Evolutionary conservation across 129 eudicot species (phyloP), one percentile per base, ranked within the genome.

Genomic region (Mikania micrantha): DNA sequence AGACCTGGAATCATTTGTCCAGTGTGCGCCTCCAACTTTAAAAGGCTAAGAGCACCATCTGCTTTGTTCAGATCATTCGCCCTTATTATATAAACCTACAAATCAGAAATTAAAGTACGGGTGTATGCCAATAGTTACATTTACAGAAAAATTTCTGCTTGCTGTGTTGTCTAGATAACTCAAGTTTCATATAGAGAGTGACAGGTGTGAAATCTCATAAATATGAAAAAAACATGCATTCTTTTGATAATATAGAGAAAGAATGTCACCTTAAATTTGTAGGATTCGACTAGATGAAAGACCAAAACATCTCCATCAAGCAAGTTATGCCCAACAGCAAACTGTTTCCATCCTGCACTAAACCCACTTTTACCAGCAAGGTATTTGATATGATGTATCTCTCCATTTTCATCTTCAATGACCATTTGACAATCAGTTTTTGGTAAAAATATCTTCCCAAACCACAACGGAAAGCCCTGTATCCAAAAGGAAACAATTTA

Each of bases 271-370:
- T 90, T 90, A 41, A 86, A 82, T 53, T 78, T 82, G 70, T 47
- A 63, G 21, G 87, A 81, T 36, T 57, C 87, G 21, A 86, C 70
- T 31, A 86, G 73, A 66, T 90, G 90, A 49, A 79, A 91, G 81
- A 91, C 67, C 75, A 86, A 70, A 70, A 81, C 94, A 76, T 88
- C 96, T 66, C 96, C 96, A 59, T 85, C 96, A 34, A 75, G 65
- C 79, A 91, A 80, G 27, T 85, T 78, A 83, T 85, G 83, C 45
- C 72, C 84, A 56, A 70, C 68, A 24, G 86, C 84, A 80, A 85
- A 91, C 74, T 74, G 76, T 63, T 85, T 88, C 98, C 98, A 91
- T 28, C 98, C 98, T 10, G 84, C 98, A 71, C 98, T 84, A 25
- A 91, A 78, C 69, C 90, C 96, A 9, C 68, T 64, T 79, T 75